Base-by-base conservation (phyloP, 179 eudicot genomes). In the Carnegiea gigantea region DNA sequence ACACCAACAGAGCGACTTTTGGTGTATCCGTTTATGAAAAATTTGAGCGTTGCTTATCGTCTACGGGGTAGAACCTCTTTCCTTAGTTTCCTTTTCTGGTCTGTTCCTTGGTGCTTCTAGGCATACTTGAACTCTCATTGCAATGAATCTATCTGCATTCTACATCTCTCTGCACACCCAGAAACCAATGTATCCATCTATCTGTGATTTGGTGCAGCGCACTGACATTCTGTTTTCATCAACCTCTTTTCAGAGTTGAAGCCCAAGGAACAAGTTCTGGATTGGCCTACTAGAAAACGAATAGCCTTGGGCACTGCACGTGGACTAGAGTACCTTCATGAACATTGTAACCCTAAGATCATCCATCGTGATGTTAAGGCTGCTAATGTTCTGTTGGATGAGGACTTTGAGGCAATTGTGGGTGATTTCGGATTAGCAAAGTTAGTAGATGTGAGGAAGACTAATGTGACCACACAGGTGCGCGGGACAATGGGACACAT, bases 401-500 rank as follows among this genome's bases (percentile, higher is more conserved):
- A 93, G 81, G 90, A 89, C 81, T 95, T 93, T 83, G 98, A 93
- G 89, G 97, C 98, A 78, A 92, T 95, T 36, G 98, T 95, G 62
- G 98, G 98, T 49, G 98, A 95, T 90, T 95, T 95, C 86, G 99
- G 99, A 73, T 82, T 95, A 83, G 99, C 99, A 78, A 93, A 95
- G 88, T 82, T 95, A 77, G 95, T 95, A 75, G 99, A 95, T 86
- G 98, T 95, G 51, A 91, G 90, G 81, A 92, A 90, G 85, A 93
- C 97, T 77, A 91, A 93, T 70, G 97, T 95, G 81, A 95, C 99
- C 18, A 95, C 99, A 20, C 99, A 94, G 85, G 98, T 95, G 78
- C 99, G 99, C 51, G 99, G 99, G 76, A 95, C 99, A 30, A 94
- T 95, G 98, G 98, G 98, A 72, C 98, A 95, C 89, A 95, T 95